phyloP scores from a whole-genome alignment of 139 green algal species.

The Picochlorum sp. region DNA sequence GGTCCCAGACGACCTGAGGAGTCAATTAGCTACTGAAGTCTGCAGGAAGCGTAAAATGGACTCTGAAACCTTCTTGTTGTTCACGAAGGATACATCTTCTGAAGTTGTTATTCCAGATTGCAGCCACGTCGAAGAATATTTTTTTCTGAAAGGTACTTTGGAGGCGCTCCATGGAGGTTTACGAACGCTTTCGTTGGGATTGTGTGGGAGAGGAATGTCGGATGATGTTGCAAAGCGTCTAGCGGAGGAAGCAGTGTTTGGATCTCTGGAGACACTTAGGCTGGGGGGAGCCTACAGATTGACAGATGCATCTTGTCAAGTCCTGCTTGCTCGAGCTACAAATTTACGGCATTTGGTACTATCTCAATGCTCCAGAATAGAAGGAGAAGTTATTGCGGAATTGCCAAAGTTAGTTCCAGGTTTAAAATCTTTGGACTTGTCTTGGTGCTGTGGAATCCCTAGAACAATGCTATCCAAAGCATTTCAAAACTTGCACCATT shows the following conservation, averaged over 20 bases:
- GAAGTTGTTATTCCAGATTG: constrained; percentile 40
- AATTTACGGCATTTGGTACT: constrained; percentile 15
- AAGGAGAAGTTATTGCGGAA: constrained; percentile 10
- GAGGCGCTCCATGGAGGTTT: constrained; percentile 14
- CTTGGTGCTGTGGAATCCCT: constrained; percentile 37
- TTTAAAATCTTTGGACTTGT: constrained; percentile 30
- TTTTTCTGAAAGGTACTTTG: constrained; percentile 29
- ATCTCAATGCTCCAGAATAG: constrained; percentile 28
- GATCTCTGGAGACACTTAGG: constrained; percentile 17
- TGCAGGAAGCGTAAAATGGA: constrained; percentile 25
- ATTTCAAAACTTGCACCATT: constrained; percentile 7
- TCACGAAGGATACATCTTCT: constrained; percentile 18
- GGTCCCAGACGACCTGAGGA: constrained; percentile 43
- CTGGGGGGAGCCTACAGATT: constrained; percentile 54
- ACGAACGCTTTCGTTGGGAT: constrained; percentile 43
- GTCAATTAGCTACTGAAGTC: constrained; percentile 28
- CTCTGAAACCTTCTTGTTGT: constrained; percentile 27
- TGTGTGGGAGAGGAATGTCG: constrained; percentile 46
- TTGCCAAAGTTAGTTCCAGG: constrained; percentile 30
- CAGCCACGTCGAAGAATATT: background rate
- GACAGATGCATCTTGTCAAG: constrained; percentile 27
- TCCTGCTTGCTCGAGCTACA: constrained; percentile 17
- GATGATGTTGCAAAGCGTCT: constrained; percentile 28
- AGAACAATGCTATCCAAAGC: constrained; percentile 9
- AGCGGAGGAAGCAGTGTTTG: background rate